These are phyloP conservation scores for Vitis riparia DNA, from an alignment of 164 flowering plant species.

Conservation along the genomic window DNA sequence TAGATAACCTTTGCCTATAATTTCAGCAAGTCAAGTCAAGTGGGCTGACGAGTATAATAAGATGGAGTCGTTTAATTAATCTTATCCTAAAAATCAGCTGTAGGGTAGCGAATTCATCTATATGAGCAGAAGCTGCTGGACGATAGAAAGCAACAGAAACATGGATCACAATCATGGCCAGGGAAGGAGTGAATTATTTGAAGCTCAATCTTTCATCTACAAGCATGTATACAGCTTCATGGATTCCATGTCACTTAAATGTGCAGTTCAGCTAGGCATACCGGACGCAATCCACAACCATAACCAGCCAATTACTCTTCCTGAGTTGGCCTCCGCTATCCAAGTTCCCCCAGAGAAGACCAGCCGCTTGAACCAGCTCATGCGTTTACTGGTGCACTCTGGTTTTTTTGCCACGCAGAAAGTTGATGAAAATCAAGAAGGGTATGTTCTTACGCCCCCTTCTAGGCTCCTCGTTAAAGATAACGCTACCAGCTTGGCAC, in stretches of 20 bases:
- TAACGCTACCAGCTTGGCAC: conserved; percentile 6
- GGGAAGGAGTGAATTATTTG: conserved; percentile 7
- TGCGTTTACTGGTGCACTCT: conserved; percentile 23
- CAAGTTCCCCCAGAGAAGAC: conserved; percentile 9
- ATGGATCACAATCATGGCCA: too few species aligned
- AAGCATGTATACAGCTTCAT: conserved; percentile 8
- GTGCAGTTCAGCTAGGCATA: conserved; percentile 27
- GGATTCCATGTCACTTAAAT: conserved; percentile 18
- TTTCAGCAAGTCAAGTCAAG: too few species aligned
- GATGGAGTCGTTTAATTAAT: too few species aligned
- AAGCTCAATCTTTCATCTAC: conserved; percentile 15
- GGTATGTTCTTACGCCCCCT: conserved; percentile 21
- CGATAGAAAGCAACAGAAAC: too few species aligned
- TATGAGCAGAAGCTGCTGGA: too few species aligned
- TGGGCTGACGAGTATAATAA: too few species aligned
- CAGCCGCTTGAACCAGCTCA: conserved; percentile 20
- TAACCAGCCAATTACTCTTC: conserved; percentile 35
- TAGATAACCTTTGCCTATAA: too few species aligned
- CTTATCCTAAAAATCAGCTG: too few species aligned
- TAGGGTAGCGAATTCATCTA: too few species aligned
- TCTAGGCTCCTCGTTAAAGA: conserved; percentile 2
- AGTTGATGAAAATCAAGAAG: conserved; percentile 11
- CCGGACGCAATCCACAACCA: conserved; percentile 46
- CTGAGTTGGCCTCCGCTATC: conserved; percentile 24
- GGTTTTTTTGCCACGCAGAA: conserved; percentile 1